Percentiles rank a stretch among this genome's conserved stretches.
These are phyloP conservation scores for Corylus americana DNA, from an alignment of 306 rosid species.

Conservation along the genomic window DNA sequence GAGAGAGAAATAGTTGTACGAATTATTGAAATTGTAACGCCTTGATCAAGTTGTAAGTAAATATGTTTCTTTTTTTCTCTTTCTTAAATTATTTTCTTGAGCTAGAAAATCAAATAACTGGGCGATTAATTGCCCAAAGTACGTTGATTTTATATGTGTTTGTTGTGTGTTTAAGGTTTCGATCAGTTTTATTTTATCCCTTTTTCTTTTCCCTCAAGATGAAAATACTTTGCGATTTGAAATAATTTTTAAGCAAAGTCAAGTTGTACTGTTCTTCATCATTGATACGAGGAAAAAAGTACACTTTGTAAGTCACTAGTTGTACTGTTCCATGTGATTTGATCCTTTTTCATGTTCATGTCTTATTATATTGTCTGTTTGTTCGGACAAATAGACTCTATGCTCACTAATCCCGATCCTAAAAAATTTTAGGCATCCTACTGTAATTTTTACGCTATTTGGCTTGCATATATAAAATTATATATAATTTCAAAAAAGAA, in stretches of 20 bases:
- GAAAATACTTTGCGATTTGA: background rate
- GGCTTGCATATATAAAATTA: background rate
- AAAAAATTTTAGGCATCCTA: background rate
- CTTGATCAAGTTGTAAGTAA: conserved; percentile 31
- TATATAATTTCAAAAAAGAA: background rate
- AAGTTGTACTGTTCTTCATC: background rate
- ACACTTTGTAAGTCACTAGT: background rate
- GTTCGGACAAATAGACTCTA: too few relatives aligned
- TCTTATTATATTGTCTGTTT: background rate
- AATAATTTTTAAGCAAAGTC: background rate
- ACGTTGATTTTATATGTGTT: background rate
- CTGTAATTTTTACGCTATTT: background rate
- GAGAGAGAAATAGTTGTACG: background rate
- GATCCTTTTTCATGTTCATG: background rate
- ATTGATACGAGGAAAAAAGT: background rate
- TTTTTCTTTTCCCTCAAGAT: background rate
- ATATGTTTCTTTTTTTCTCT: conserved; percentile 23
- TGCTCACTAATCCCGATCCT: too few relatives aligned
- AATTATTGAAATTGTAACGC: conserved; percentile 16
- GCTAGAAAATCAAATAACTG: background rate
- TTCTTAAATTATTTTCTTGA: conserved; percentile 4
- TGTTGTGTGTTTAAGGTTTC: background rate
- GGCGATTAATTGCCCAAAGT: conserved; percentile 3
- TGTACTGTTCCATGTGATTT: background rate
- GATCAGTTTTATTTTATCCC: background rate